These are phyloP conservation scores for Penicillium crustosum DNA, from an alignment of 2,329 filamentous ascomycete genomes.

Conservation along the genomic window DNA sequence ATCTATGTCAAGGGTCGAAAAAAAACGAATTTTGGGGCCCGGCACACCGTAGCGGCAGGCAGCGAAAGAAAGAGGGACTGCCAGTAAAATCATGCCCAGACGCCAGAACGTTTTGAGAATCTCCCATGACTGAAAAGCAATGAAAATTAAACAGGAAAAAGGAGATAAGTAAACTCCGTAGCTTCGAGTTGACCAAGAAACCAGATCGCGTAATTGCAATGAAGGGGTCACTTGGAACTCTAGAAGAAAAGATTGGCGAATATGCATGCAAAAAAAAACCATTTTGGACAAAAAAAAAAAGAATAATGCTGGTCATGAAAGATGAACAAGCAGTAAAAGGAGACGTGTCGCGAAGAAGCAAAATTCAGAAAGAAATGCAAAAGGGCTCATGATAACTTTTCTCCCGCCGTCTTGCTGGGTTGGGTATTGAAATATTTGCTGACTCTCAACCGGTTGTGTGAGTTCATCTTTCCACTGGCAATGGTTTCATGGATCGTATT, in stretches of 20 bases:
- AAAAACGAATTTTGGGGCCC: conserved; percentile 30
- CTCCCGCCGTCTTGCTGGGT: conserved; percentile 22
- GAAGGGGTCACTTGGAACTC: conserved; percentile 25
- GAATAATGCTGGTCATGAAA: conserved; percentile 25
- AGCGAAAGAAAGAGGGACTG: conserved; percentile 30
- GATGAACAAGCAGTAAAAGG: conserved; percentile 7
- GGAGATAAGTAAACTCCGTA: conserved; percentile 21
- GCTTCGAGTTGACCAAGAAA: conserved; percentile 26
- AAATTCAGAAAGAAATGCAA: conserved; percentile 17
- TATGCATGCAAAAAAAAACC: conserved; percentile 21
- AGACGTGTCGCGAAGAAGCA: conserved; percentile 11
- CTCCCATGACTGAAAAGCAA: conserved; percentile 31
- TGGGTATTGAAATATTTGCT: conserved; percentile 15
- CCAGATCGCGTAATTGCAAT: conserved; percentile 26
- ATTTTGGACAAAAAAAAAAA: conserved; percentile 12
- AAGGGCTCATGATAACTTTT: conserved; percentile 37
- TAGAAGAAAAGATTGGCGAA: conserved; percentile 17
- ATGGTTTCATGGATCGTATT: conserved; percentile 7
- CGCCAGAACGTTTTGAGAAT: conserved; percentile 37
- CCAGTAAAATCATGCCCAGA: conserved; percentile 38
- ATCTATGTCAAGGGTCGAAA: conserved; percentile 35
- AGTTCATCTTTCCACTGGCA: conserved; percentile 52
- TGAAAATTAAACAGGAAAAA: conserved; percentile 13
- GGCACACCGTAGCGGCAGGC: conserved; percentile 31
- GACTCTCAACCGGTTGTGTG: conserved; percentile 48